These are phyloP conservation scores for Globisporangium irregulare DNA, from an alignment of 352 stramenopile species.

Conservation along the genomic window DNA sequence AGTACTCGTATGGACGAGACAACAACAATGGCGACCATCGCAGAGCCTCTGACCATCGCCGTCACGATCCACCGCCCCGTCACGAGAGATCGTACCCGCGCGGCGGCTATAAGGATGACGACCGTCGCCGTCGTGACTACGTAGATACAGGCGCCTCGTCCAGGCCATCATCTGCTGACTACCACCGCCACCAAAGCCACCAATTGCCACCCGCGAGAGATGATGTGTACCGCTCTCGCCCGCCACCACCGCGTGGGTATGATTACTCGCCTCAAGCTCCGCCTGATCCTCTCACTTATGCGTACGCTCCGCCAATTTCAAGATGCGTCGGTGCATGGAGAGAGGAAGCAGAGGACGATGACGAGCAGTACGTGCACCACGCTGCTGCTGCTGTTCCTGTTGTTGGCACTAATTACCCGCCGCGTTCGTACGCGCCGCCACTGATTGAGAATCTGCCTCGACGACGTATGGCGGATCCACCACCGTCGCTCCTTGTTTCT, in stretches of 20 bases:
- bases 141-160: neutral
- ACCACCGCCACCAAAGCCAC: neutral
- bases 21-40: neutral
- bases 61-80: neutral
- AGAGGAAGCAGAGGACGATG: neutral
- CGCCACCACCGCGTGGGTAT: neutral
- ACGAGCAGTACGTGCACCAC: neutral
- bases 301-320: neutral
- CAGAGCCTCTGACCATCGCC: neutral
- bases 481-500: neutral
- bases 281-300: neutral
- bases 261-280: neutral
- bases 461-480: neutral
- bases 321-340: neutral
- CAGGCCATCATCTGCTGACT: neutral
- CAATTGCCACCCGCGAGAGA: neutral
- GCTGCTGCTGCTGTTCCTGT: neutral
- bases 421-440: neutral
- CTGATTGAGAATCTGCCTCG: constrained; percentile 3
- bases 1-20: neutral
- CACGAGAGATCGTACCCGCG: neutral
- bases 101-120: neutral
- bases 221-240: neutral
- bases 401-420: neutral
- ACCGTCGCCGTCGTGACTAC: neutral